Evolutionary conservation across 2,329 filamentous ascomycete genomes (phyloP).

Genomic region (Sphaerulina vaccinii): DNA sequence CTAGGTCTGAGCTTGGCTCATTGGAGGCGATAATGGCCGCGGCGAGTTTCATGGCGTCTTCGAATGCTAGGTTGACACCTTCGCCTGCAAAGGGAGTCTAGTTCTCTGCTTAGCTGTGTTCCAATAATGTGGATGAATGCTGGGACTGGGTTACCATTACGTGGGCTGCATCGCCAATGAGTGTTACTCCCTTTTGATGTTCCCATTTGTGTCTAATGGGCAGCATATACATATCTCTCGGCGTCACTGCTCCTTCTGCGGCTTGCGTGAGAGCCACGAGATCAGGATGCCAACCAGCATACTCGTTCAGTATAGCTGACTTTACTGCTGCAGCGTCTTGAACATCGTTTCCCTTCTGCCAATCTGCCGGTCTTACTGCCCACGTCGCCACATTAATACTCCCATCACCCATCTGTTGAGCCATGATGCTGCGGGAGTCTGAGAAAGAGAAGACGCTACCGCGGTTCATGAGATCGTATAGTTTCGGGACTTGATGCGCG

Average conservation of each 20-base stretch:
- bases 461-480: slow-evolving; percentile 38
- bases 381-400: slow-evolving; percentile 24
- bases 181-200: slow-evolving; percentile 40
- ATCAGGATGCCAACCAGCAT: slow-evolving; percentile 37
- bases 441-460: slow-evolving; percentile 32
- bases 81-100: slow-evolving; percentile 31
- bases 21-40: slow-evolving; percentile 37
- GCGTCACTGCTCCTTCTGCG: slow-evolving; percentile 26
- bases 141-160: slow-evolving; percentile 33
- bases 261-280: slow-evolving; percentile 37
- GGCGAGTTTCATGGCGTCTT: slow-evolving; percentile 31
- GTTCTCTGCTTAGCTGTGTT: too few species aligned
- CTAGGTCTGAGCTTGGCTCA: slow-evolving; percentile 27
- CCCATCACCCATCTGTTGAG: slow-evolving; percentile 31
- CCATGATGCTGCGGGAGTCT: slow-evolving; percentile 33
- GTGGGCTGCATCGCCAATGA: slow-evolving; percentile 45
- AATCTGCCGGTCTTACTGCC: slow-evolving; percentile 19
- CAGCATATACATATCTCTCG: slow-evolving; percentile 41
- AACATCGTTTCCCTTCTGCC: slow-evolving; percentile 20
- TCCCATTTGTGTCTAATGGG: slow-evolving; percentile 42
- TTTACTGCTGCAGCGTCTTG: slow-evolving; percentile 27
- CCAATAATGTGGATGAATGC: not conserved
- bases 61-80: slow-evolving; percentile 23
- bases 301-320: slow-evolving; percentile 27
- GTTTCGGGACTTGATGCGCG: not conserved